Evolutionary conservation across 139 green algal genomes (phyloP), one percentile per base, ranked within the genome.

Genomic region (Coccomyxa sp.): DNA sequence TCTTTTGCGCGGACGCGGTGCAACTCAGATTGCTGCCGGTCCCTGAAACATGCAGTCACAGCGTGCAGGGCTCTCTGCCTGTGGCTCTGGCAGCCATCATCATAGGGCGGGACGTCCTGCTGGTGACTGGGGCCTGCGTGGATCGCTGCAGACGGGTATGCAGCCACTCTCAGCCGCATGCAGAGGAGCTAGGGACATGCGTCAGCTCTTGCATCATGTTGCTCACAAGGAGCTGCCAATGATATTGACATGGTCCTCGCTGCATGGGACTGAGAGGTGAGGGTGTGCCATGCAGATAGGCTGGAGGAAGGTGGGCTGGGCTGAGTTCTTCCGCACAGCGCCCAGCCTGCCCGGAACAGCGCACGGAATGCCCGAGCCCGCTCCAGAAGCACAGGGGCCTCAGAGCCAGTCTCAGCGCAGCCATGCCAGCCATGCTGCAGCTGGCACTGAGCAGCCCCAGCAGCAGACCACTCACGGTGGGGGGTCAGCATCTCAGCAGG

Each of bases 101-200:
- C 18, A 72, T 97, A 8, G 90, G 86, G 6, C 70, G 94, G 8
- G 94, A 98, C 69, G 83, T 83, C 0, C 40, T 86, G 6, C 84
- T 97, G 12, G 76, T 97, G 27, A 35, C 33, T 3, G 92, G 84
- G 3, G 85, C 86, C 31, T 76, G 91, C 27, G 77, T 73, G 0
- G 81, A 87, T 27, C 81, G 92, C 3, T 77, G 73, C 37, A 55
- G 77, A 2, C 50, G 74, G 14, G 79, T 97, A 22, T 31, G 50
- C 5, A 7, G n/a, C n/a, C n/a, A n/a, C n/a, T n/a, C n/a, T n/a
- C n/a, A n/a, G n/a, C n/a, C n/a, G n/a, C n/a, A n/a, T n/a, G n/a
- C n/a, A n/a, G n/a, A n/a, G n/a, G n/a, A n/a, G n/a, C n/a, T n/a
- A n/a, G n/a, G n/a, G n/a, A n/a, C n/a, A n/a, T n/a, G n/a, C n/a